A percentile compares a stretch with the other conserved stretches of the same genome.
Evolutionary conservation across 176 grass and related monocot species (phyloP).

Genomic region (Oryza punctata): DNA sequence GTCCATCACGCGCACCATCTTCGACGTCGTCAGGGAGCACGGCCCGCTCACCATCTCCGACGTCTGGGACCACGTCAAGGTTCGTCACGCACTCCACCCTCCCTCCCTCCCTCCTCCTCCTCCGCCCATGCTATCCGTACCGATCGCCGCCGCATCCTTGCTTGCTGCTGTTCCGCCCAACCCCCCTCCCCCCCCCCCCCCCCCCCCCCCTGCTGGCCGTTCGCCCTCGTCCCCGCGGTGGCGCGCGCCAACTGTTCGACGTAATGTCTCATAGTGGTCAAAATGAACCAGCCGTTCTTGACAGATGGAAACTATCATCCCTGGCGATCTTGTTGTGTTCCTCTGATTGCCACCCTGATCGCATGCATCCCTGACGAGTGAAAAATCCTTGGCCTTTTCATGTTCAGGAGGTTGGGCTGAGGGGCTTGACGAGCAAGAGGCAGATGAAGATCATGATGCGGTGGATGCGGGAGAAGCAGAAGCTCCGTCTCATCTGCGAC

Average conservation of each 20-base stretch:
- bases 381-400: not conserved
- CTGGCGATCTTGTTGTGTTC: not conserved
- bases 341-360: not conserved
- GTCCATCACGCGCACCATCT: conserved; percentile 83
- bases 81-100: not conserved
- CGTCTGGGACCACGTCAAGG: conserved; percentile 88
- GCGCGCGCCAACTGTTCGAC: conserved; percentile 39
- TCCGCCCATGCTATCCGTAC: not conserved
- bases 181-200: not conserved
- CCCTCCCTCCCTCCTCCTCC: not conserved
- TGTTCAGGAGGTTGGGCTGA: conserved; percentile 64
- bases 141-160: not conserved
- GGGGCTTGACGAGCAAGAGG: conserved; percentile 78
- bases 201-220: not conserved
- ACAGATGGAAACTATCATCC: not conserved
- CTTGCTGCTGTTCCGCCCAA: not conserved
- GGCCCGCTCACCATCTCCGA: conserved; percentile 88
- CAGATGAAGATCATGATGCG: conserved; percentile 93
- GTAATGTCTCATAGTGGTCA: not conserved
- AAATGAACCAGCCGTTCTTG: not conserved
- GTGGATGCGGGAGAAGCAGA: conserved; percentile 97
- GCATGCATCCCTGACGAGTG: not conserved
- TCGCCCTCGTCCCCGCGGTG: not conserved
- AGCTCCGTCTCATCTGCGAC: conserved; percentile 83
- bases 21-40: conserved; percentile 84